Evolutionary conservation across 2,329 filamentous ascomycete species (phyloP).

Genomic region (Phialemoniopsis sp.): DNA sequence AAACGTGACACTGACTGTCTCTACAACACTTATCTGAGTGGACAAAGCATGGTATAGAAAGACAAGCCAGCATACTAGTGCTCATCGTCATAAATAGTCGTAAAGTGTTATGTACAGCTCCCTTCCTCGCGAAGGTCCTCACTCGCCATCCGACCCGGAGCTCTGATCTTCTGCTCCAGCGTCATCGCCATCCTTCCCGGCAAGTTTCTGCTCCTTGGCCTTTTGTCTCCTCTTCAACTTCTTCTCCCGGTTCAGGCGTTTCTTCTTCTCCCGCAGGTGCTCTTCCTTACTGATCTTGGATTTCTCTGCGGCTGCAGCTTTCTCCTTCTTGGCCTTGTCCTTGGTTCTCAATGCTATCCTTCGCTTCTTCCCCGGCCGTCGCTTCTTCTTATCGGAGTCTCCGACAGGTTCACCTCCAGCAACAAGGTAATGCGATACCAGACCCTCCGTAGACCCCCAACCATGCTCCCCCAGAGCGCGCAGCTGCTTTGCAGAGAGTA

Average conservation of each 20-base stretch:
- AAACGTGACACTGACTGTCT: no score
- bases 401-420: slow-evolving; percentile 1
- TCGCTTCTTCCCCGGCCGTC: slow-evolving; percentile 53
- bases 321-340: slow-evolving; percentile 35
- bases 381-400: slow-evolving; percentile 25
- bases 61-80: no score
- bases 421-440: not conserved
- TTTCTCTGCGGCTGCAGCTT: slow-evolving; percentile 31
- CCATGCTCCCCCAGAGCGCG: no score
- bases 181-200: not conserved
- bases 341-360: slow-evolving; percentile 47
- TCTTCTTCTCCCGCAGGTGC: slow-evolving; percentile 56
- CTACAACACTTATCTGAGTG: no score
- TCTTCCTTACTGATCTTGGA: slow-evolving; percentile 47
- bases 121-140: no score
- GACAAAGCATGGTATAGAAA: no score
- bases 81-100: no score
- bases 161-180: no score
- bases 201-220: slow-evolving; percentile 48
- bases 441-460: no score
- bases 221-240: slow-evolving; percentile 56
- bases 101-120: no score
- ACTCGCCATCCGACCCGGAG: no score
- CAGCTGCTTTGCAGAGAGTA: slow-evolving; percentile 21
- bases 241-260: slow-evolving; percentile 55